Base-by-base conservation (phyloP, 805 yeast genomes). In the Brettanomyces naardenensis region DNA sequence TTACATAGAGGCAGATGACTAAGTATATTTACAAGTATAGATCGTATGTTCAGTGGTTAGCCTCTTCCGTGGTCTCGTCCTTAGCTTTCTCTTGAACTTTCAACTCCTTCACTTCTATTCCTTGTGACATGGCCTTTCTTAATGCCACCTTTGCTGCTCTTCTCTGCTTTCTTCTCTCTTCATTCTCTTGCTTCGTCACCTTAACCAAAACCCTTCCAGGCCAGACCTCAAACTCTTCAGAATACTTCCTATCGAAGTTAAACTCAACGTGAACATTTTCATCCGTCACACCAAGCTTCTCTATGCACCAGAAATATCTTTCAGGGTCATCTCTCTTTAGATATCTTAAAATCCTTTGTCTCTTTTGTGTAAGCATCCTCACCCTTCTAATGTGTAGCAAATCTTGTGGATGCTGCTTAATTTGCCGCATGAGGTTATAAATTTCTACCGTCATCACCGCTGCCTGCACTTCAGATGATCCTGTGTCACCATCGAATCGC, bases 381-480 rank as follows among this genome's bases (percentile, higher is more conserved):
- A 88, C 75, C 28, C 67, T 61, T 53, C 92, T 79, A 39, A 78
- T 76, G 48, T 79, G 79, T 30, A 69, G 67, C 48, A 72, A 66
- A 62, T 90, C 97, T 57, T 88, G 82, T 47, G 77, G 80, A 54
- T 78, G 68, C 36, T 73, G 68, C 48, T 72, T 69, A 39, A 83
- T 71, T 54, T 89, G 96, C 31, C 75, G 71, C 65, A 85, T 85
- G 44, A 85, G 66, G 46, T 75, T 78, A 47, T 81, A 84, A 48
- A 92, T 86, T 52, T 75, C 75, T 35, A 86, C 80, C 0, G 97
- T 87, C 64, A 80, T 64, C 20, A 85, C 72, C 3, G 97, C 97
- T 2, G 97, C 96, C 61, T 89, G 97, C 19, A 89, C 96, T 62
- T 90, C 97, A 38, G 95, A 78, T 2, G 95, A 85, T 3, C 95